A percentile compares a stretch with the other conserved stretches of the same genome.
phyloP scores from a whole-genome alignment of 768 basidiomycete species.

The Boletellus ananas region DNA sequence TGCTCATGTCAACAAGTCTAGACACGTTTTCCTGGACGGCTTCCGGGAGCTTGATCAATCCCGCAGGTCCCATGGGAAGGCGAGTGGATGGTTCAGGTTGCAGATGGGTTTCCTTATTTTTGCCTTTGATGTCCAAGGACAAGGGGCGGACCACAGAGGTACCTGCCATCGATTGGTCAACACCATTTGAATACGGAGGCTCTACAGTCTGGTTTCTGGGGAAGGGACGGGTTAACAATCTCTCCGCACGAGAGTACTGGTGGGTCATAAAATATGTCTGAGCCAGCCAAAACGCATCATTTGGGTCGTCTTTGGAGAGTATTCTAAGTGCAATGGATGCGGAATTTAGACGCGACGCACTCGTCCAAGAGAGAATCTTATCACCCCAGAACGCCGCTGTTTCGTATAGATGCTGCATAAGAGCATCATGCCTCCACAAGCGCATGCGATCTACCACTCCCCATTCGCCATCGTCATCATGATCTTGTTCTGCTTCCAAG shows the following conservation, averaged over 20 bases:
- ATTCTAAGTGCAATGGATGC: conserved; percentile 5
- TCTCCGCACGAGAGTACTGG: conserved; percentile 92
- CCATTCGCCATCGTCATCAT: conserved; percentile 70
- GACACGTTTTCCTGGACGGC: conserved; percentile 63
- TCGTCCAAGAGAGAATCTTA: conserved; percentile 94
- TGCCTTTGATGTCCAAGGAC: conserved; percentile 47
- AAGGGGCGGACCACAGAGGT: conserved; percentile 43
- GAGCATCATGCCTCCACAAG: conserved; percentile 94
- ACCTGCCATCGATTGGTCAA: conserved; percentile 12
- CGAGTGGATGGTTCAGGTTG: conserved; percentile 42
- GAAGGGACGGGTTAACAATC: conserved; percentile 85
- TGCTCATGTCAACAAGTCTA: conserved; percentile 87
- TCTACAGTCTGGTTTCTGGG: conserved; percentile 44
- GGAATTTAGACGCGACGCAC: conserved; percentile 46
- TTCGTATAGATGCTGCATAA: conserved; percentile 97
- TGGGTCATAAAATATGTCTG: conserved; percentile 96
- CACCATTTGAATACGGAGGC: conserved; percentile 25
- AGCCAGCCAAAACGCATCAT: conserved; percentile 99
- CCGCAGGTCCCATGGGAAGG: conserved; percentile 68
- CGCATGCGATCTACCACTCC: conserved; percentile 93
- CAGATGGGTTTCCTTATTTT: conserved; percentile 52
- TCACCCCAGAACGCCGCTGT: conserved; percentile 99
- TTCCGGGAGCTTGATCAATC: conserved; percentile 65
- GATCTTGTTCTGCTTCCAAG: conserved; percentile 53
- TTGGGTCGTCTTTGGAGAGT: conserved; percentile 69